Conservation (phyloP, 2,329 filamentous ascomycete genomes). For the Pseudogymnoascus sp. region DNA sequence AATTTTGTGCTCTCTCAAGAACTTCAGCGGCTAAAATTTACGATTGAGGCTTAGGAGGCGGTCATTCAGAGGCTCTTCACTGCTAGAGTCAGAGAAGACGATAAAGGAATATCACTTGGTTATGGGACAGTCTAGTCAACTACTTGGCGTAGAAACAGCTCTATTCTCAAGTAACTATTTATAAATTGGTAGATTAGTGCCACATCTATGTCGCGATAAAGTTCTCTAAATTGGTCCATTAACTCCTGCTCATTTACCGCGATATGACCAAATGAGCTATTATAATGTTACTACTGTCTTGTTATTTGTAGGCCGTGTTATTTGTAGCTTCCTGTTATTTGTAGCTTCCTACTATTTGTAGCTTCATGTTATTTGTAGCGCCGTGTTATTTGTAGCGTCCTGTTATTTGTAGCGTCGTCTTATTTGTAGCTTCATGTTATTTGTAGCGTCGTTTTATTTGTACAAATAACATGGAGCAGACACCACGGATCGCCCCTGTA, state of each 20-base stretch:
- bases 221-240: not conserved
- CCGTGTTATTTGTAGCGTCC: too few relatives aligned
- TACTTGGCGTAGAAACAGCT: not conserved
- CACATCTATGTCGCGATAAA: not conserved
- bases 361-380: too few relatives aligned
- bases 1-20: constrained; percentile 11
- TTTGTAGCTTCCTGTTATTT: too few relatives aligned
- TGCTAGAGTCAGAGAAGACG: not conserved
- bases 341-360: too few relatives aligned
- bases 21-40: constrained; percentile 15
- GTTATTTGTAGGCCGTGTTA: too few relatives aligned
- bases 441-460: too few relatives aligned
- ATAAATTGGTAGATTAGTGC: not conserved
- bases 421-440: too few relatives aligned
- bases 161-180: not conserved
- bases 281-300: not conserved
- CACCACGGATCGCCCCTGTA: too few relatives aligned
- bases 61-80: constrained; percentile 15
- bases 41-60: constrained; percentile 19
- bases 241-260: too few relatives aligned
- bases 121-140: not conserved
- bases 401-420: too few relatives aligned
- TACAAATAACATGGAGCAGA: too few relatives aligned
- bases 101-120: not conserved
- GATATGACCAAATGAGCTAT: not conserved